Base-by-base conservation (phyloP, 305 asterid species). In the Euphrasia arctica region DNA sequence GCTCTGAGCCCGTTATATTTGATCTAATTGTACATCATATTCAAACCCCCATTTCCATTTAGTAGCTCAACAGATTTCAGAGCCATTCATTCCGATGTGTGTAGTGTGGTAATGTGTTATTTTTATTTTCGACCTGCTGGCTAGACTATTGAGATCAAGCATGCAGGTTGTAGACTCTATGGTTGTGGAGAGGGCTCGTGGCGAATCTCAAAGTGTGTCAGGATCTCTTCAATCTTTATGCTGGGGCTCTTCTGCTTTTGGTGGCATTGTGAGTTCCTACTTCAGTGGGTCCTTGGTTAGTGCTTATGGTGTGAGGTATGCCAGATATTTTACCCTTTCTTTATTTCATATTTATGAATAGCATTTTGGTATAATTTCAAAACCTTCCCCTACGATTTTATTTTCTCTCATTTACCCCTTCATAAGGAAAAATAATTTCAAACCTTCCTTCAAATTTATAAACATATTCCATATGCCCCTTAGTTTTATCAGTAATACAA, bases 131-230 rank as follows among this genome's bases (percentile, higher is more conserved):
- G 63, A 12, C 62, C 60, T 15, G 62, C 65, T 67, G 48, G 65
- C 22, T 5, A 51, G 27, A 59, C 59, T 67, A 60, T 60, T 72
- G 59, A 75, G 72, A 79, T 71, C 66, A 75, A 75, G 68, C 67
- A 64, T 69, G 72, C 73, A 91, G 98, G 98, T 91, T 69, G 98
- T 91, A 69, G 98, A 89, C 80, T 91, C 98, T 70, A 91, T 91
- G 98, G 97, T 91, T 70, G 97, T 91, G 50, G 96, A 91, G 80
- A 87, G 91, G 82, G 95, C 98, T 64, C 98, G 98, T 50, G 98
- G 97, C 15, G 98, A 89, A 78, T 91, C 97, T 55, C 98, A 91
- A 73, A 91, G 98, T 81, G 82, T 87, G 83, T 89, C 98, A 28
- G 97, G 97, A 64, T 92, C 98, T 65, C 96, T 92, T 68, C 97